Conservation (phyloP, 129 eudicot genomes). For the Ambrosia trifida region DNA sequence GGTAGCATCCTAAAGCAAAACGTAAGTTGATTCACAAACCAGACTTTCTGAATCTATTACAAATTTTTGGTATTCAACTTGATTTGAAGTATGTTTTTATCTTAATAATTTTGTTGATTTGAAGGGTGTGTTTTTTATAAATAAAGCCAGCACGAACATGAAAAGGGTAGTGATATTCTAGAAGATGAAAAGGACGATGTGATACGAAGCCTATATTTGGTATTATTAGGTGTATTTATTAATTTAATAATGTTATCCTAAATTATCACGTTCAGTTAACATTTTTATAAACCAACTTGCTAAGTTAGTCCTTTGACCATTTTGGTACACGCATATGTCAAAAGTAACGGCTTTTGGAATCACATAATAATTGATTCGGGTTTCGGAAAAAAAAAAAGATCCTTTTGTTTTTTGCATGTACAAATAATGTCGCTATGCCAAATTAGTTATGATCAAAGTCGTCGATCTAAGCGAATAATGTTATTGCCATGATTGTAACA, state of each 20-base stretch:
- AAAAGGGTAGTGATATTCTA: slow-evolving; percentile 12
- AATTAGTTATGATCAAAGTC: neutral
- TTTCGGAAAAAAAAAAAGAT: neutral
- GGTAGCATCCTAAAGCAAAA: too few relatives aligned
- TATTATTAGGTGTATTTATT: slow-evolving; percentile 26
- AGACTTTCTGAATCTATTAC: neutral
- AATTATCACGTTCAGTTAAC: neutral
- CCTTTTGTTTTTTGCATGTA: neutral
- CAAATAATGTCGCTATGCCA: neutral
- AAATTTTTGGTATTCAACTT: neutral
- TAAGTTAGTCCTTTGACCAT: slow-evolving; percentile 8
- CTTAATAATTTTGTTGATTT: neutral
- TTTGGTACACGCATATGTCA: slow-evolving; percentile 2
- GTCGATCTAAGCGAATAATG: neutral
- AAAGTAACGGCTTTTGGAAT: slow-evolving; percentile 5
- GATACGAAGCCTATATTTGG: slow-evolving; percentile 18
- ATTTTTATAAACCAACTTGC: neutral
- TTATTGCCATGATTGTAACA: neutral
- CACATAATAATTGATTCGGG: neutral
- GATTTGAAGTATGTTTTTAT: neutral
- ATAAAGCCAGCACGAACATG: neutral
- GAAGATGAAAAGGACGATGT: slow-evolving; percentile 16
- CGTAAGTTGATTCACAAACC: too few relatives aligned
- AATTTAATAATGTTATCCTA: neutral
- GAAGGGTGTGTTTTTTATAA: neutral